A percentile compares a stretch with the other conserved stretches of the same genome.
Evolutionary conservation across 225 moss, liverwort and hornwort species (phyloP).

Genomic region (Antitrichia curtipendula): DNA sequence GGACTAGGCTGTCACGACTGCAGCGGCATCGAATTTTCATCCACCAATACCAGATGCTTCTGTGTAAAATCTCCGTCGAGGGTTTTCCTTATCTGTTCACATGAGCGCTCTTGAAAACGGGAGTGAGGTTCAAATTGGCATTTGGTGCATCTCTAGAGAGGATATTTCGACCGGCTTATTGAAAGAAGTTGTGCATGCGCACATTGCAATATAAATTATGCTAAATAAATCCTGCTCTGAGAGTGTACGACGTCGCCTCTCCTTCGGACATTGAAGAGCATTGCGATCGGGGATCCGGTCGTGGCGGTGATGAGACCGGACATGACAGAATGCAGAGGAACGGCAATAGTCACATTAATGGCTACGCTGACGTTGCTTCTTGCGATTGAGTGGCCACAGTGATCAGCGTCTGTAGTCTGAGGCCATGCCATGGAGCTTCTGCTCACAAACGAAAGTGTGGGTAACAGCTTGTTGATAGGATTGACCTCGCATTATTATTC

Average conservation of each 20-base stretch:
- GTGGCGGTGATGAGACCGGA: not conserved
- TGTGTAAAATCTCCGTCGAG: not conserved
- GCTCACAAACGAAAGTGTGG: not conserved
- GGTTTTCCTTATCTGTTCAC: not conserved
- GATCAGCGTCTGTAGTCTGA: not conserved
- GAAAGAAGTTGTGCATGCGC: not conserved
- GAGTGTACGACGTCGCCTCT: not conserved
- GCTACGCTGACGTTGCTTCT: not conserved
- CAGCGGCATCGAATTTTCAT: not conserved
- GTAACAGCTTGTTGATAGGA: slow-evolving; percentile 5
- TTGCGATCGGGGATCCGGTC: not conserved
- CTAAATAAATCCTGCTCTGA: not conserved
- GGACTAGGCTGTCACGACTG: not conserved
- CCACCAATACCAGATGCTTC: not conserved
- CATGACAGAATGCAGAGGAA: not conserved
- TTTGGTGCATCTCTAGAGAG: no score
- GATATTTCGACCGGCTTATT: not conserved
- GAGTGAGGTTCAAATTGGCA: not conserved
- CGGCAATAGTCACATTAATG: not conserved
- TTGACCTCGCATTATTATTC: slow-evolving; percentile 23
- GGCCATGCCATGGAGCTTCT: not conserved
- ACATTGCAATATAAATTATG: not conserved
- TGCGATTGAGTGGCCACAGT: not conserved
- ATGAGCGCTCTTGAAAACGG: not conserved
- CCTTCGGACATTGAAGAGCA: not conserved